Percentiles rank a stretch among this genome's conserved stretches.
phyloP scores from a whole-genome alignment of 805 yeast genomes.

The Tetrapisispora taiwanensis region DNA sequence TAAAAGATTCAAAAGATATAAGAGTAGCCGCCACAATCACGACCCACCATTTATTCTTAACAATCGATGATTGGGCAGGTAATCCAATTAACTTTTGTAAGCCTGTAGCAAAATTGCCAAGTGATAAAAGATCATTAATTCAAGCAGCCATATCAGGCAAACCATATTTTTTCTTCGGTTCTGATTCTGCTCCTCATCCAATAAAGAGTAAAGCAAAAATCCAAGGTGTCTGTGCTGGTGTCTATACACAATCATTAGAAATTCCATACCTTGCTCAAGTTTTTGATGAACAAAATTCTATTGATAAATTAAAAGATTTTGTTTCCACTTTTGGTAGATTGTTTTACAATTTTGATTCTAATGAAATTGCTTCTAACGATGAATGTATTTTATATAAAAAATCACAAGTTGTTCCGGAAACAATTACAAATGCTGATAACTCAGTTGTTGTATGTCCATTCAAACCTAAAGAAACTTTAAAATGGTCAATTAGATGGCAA shows the following conservation, averaged over 20 bases:
- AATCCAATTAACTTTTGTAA: conserved; percentile 91
- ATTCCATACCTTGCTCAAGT: conserved; percentile 78
- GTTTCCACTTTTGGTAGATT: conserved; percentile 62
- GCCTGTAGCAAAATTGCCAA: conserved; percentile 92
- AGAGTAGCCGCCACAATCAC: conserved; percentile 88
- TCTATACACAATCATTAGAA: conserved; percentile 79
- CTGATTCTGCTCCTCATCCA: conserved; percentile 98
- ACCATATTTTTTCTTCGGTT: conserved; percentile 90
- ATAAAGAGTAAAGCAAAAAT: conserved; percentile 64
- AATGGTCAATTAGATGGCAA: conserved; percentile 70
- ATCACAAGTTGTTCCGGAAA: conserved; percentile 48
- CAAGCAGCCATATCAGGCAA: conserved; percentile 86
- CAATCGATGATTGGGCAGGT: conserved; percentile 95
- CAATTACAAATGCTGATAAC: conserved; percentile 33
- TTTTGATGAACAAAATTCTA: conserved; percentile 54
- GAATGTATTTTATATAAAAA: conserved; percentile 47
- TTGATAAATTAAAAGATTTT: conserved; percentile 61
- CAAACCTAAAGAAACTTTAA: conserved; percentile 64
- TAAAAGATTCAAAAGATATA: conserved; percentile 31
- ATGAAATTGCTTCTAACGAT: conserved; percentile 36
- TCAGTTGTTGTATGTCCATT: conserved; percentile 68
- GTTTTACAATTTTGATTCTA: conserved; percentile 54
- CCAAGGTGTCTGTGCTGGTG: conserved; percentile 94
- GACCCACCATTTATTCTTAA: conserved; percentile 84
- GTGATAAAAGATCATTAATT: conserved; percentile 69